A percentile compares a stretch with the other conserved stretches of the same genome.
phyloP scores from a whole-genome alignment of 352 stramenopile genomes.

The Globisporangium ultimum region DNA sequence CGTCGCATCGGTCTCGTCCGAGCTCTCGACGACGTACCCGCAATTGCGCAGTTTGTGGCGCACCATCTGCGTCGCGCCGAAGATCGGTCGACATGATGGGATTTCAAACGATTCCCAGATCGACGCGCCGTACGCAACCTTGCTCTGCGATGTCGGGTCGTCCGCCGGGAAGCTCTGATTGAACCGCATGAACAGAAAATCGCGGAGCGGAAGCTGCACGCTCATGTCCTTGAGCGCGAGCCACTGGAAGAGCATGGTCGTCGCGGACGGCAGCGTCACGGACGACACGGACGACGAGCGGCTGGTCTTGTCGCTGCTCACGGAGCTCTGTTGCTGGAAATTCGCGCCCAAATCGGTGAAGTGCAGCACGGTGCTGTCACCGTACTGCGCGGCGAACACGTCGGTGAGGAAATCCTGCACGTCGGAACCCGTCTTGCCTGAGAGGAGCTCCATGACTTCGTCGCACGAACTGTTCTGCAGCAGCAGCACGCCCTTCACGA shows the following conservation, averaged over 20 bases:
- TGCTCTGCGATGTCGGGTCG: constrained; percentile 21
- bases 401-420: constrained; percentile 53
- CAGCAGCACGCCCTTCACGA: constrained; percentile 69
- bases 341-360: constrained; percentile 35
- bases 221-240: constrained; percentile 61
- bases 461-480: constrained; percentile 66
- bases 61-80: constrained; percentile 77
- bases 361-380: constrained; percentile 52
- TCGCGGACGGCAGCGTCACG: constrained; percentile 15
- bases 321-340: constrained; percentile 11
- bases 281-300: constrained; percentile 10
- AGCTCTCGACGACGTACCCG: constrained; percentile 75
- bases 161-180: constrained; percentile 51
- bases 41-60: constrained; percentile 73
- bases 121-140: constrained; percentile 51
- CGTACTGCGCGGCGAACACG: constrained; percentile 50
- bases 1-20: constrained; percentile 53
- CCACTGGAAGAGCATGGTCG: constrained; percentile 59
- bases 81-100: constrained; percentile 60
- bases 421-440: constrained; percentile 34
- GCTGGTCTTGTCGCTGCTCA: background rate
- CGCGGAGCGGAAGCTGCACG: constrained; percentile 48
- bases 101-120: constrained; percentile 87
- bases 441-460: constrained; percentile 66
- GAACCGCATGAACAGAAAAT: constrained; percentile 83